Evolutionary conservation across 768 basidiomycete genomes (phyloP).

Genomic region (Macrolepiota fuliginosa): DNA sequence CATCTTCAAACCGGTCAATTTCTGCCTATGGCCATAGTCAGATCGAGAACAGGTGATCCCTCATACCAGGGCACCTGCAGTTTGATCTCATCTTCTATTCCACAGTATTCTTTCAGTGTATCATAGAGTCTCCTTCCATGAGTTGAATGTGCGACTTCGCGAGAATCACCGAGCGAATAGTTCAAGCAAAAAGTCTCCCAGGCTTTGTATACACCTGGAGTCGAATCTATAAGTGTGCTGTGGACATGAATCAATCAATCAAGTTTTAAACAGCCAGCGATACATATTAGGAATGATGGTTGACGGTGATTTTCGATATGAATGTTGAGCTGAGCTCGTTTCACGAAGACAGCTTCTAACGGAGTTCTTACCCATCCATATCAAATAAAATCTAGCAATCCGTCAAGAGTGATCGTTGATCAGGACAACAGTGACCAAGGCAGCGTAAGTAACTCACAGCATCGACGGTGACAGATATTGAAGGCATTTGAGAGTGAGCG

Average conservation of each 20-base stretch:
- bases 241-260: slow-evolving; percentile 4
- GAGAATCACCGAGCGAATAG: slow-evolving; percentile 52
- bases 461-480: slow-evolving; percentile 39
- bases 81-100: slow-evolving; percentile 52
- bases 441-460: slow-evolving; percentile 40
- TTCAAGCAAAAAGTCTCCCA: slow-evolving; percentile 71
- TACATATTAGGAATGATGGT: slow-evolving; percentile 4
- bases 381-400: slow-evolving; percentile 58
- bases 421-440: not conserved
- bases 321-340: not conserved
- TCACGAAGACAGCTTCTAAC: not conserved
- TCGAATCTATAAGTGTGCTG: slow-evolving; percentile 79
- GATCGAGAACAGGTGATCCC: slow-evolving; percentile 1
- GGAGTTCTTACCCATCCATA: slow-evolving; percentile 57
- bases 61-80: slow-evolving; percentile 44
- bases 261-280: not conserved
- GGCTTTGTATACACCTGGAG: slow-evolving; percentile 75
- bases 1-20: slow-evolving; percentile 74
- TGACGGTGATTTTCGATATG: not conserved
- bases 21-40: slow-evolving; percentile 39
- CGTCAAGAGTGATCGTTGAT: slow-evolving; percentile 2
- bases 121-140: slow-evolving; percentile 80
- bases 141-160: slow-evolving; percentile 50
- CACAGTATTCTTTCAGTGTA: slow-evolving; percentile 69
- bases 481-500: slow-evolving; percentile 23